Evolutionary conservation across 73 alveolate species (phyloP).

Genomic region (Tetrahymena elliotti): DNA sequence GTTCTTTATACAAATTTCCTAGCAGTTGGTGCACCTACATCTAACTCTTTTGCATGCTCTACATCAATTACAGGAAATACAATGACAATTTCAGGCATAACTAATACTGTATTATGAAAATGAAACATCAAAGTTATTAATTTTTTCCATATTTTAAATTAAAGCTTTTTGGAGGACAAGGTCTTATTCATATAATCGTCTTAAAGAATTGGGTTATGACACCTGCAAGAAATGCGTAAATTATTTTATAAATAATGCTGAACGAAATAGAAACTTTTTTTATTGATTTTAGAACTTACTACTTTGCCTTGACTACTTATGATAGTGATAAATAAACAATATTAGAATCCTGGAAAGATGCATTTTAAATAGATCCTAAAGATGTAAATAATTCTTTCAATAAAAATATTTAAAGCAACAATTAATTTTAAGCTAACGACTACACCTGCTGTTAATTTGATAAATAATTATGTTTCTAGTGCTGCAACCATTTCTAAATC

Average conservation of each 20-base stretch:
- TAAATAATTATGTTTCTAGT: background rate
- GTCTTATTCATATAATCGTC: background rate
- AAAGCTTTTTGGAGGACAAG: background rate
- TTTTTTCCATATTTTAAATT: background rate
- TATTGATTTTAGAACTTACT: conserved; percentile 16
- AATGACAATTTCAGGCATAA: background rate
- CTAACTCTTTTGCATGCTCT: background rate
- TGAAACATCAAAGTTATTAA: background rate
- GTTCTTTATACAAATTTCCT: background rate
- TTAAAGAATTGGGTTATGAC: background rate
- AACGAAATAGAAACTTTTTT: background rate
- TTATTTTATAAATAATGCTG: background rate
- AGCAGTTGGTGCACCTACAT: background rate
- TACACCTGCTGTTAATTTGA: conserved; percentile 1
- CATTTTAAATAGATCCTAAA: conserved; percentile 4
- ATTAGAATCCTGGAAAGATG: conserved; percentile 5
- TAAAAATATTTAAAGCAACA: background rate
- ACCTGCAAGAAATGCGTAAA: conserved; percentile 23
- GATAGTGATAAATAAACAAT: conserved; percentile 12
- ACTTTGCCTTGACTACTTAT: conserved; percentile 12
- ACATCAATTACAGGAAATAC: background rate
- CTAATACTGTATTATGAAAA: background rate
- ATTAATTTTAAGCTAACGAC: background rate
- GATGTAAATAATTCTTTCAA: background rate
- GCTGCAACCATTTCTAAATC: background rate